Evolutionary conservation across 2,329 filamentous ascomycete genomes (phyloP), one percentile per base, ranked within the genome.

Genomic region (Raffaelea arxii): DNA sequence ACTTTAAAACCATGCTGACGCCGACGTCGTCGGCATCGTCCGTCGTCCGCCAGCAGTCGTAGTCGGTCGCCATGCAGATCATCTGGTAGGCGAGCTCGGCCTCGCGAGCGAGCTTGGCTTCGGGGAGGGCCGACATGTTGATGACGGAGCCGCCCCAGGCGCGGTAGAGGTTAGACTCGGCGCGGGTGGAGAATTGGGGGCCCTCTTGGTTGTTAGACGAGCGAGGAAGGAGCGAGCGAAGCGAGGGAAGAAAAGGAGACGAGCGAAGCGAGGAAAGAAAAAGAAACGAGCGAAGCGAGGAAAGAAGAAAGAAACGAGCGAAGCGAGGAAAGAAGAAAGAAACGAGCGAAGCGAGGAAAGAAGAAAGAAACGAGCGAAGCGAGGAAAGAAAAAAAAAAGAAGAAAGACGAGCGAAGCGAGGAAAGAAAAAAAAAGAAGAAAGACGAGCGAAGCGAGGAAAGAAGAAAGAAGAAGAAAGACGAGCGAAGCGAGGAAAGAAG

Each of bases 51-150:
- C 92, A 98, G 79, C 91, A 97, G 72, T 98, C 92, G 65, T 98
- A 98, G 71, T 98, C 92, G 24, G 92, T 98, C 27, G 88, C 87
- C 92, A 98, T 98, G 74, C 91, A 95, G 60, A 98, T 94, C 78
- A 96, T 94, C 71, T 94, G 89, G 67, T 97, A 97, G 30, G 84
- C 85, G 57, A 98, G 85, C 72, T 98, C 92, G 22, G 92, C 92
- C 71, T 98, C 92, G 46, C 87, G 82, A 10, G 92, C 92, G 19
- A 98, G 81, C 74, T 98, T 98, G 43, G 91, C 86, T 70, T 98
- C 92, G 19, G 92, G 92, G 16, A 98, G 76, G 14, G 84, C 84
- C 39, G 87, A 94, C 92, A 98, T 98, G 77, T 97, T 97, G 74
- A 98, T 97, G 45, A 97, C 86, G 54, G 79, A 85, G 56, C 90